Conservation (phyloP, 2,329 filamentous ascomycete genomes). For the Cyphellophora attinorum region DNA sequence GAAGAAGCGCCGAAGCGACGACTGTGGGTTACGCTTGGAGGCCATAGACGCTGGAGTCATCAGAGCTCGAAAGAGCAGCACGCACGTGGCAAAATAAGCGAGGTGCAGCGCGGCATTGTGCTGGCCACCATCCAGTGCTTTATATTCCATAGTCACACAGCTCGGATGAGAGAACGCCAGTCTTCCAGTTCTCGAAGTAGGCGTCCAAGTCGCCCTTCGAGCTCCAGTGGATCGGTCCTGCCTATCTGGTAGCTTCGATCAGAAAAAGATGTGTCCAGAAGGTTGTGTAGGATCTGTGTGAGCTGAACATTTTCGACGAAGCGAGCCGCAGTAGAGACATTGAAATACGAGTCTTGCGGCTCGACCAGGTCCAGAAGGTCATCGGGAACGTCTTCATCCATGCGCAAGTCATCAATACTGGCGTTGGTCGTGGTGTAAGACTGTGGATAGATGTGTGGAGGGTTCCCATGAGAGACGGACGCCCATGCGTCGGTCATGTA, state of each 20-base stretch:
- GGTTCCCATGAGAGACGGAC: slow-evolving; percentile 37
- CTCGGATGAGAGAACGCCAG: too few species aligned
- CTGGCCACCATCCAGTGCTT: too few species aligned
- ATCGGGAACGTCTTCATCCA: slow-evolving; percentile 32
- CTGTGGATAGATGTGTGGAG: slow-evolving; percentile 32
- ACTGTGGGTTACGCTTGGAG: slow-evolving; percentile 31
- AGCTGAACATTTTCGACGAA: slow-evolving; percentile 24
- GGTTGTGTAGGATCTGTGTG: slow-evolving; percentile 9
- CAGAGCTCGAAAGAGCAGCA: slow-evolving; percentile 34
- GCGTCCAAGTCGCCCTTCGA: slow-evolving; percentile 1
- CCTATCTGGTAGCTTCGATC: slow-evolving; percentile 3
- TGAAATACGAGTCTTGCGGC: slow-evolving; percentile 22
- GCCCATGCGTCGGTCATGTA: slow-evolving; percentile 37
- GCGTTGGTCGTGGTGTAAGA: slow-evolving; percentile 33
- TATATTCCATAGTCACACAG: too few species aligned
- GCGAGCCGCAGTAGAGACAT: slow-evolving; percentile 27
- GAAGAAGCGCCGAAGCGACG: slow-evolving; percentile 17
- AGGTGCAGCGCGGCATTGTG: slow-evolving; percentile 30
- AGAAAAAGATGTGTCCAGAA: slow-evolving; percentile 13
- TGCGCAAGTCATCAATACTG: slow-evolving; percentile 33
- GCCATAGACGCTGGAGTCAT: slow-evolving; percentile 37
- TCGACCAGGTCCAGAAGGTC: slow-evolving; percentile 28
- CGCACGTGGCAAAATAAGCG: slow-evolving; percentile 32
- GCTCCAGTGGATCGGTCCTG: slow-evolving; percentile 3
- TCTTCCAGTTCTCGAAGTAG: slow-evolving; percentile 2